Conservation (phyloP, 306 rosid species). For the Prunus dulcis region DNA sequence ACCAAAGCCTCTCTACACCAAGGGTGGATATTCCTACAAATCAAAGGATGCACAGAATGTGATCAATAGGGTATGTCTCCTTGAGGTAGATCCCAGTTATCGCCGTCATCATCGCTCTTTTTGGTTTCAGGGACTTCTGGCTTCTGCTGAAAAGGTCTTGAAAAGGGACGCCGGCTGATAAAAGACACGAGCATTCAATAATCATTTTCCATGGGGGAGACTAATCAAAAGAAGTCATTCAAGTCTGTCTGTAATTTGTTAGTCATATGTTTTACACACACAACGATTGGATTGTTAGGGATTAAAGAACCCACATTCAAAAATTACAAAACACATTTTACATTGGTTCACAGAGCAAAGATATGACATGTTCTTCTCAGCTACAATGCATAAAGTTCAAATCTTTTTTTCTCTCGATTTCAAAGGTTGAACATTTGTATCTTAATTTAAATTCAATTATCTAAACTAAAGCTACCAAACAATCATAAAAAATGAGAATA, state of each 20-base stretch:
- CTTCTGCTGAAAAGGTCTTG: constrained; percentile 21
- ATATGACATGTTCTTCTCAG: not conserved
- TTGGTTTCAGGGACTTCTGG: constrained; percentile 31
- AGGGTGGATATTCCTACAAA: constrained; percentile 26
- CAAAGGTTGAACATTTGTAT: not conserved
- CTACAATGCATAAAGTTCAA: not conserved
- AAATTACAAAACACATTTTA: not conserved
- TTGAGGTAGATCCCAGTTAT: constrained; percentile 78
- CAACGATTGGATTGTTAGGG: not conserved
- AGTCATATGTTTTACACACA: not conserved
- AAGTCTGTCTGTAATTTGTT: not conserved
- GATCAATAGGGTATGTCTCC: constrained; percentile 45
- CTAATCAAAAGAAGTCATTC: not conserved
- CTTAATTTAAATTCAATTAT: not conserved
- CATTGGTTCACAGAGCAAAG: not conserved
- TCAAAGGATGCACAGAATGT: constrained; percentile 9
- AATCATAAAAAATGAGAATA: not conserved
- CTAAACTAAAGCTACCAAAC: not conserved
- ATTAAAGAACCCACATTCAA: not conserved
- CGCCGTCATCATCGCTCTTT: constrained; percentile 66
- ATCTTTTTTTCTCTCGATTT: not conserved
- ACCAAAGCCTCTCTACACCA: constrained; percentile 35
- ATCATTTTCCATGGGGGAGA: not conserved
- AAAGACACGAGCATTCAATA: not conserved
- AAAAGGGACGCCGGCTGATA: constrained; percentile 34